Percentiles rank a stretch among this genome's conserved stretches.
phyloP scores from a whole-genome alignment of 495 filamentous ascomycete species.

The Lasiosphaeris hirsuta region DNA sequence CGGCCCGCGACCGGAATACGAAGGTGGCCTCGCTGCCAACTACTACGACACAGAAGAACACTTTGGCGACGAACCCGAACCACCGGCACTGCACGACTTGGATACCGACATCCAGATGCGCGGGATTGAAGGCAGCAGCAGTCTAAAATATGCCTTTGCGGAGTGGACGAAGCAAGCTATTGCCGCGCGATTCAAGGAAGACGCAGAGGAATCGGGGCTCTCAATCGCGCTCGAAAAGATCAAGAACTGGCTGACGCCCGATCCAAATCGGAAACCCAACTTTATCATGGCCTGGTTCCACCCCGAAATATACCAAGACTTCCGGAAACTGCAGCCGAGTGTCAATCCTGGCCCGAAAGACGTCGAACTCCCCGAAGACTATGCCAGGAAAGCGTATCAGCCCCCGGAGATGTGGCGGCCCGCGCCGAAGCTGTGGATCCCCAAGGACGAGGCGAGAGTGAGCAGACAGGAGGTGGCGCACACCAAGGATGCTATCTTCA shows the following conservation, averaged over 20 bases:
- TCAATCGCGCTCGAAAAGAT: constrained; percentile 23
- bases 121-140: constrained; percentile 34
- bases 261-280: constrained; percentile 26
- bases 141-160: constrained; percentile 20
- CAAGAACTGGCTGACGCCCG: constrained; percentile 23
- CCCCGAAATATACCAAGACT: constrained; percentile 64
- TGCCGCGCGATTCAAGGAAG: constrained; percentile 15
- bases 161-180: constrained; percentile 20
- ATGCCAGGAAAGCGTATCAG: constrained; percentile 57
- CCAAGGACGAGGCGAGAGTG: constrained; percentile 62
- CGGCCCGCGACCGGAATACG: constrained; percentile 11
- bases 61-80: constrained; percentile 26
- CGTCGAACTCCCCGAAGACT: constrained; percentile 51
- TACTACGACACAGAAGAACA: constrained; percentile 39
- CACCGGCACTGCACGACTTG: constrained; percentile 22
- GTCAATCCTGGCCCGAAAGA: constrained; percentile 41
- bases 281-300: constrained; percentile 58
- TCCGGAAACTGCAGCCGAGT: constrained; percentile 57
- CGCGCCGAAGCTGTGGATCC: constrained; percentile 66
- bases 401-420: constrained; percentile 62
- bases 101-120: constrained; percentile 30
- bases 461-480: constrained; percentile 60
- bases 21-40: constrained; percentile 30
- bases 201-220: constrained; percentile 20
- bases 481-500: constrained; percentile 49